Conservation (phyloP, 495 filamentous ascomycete species). For the Tuber calosporum region DNA sequence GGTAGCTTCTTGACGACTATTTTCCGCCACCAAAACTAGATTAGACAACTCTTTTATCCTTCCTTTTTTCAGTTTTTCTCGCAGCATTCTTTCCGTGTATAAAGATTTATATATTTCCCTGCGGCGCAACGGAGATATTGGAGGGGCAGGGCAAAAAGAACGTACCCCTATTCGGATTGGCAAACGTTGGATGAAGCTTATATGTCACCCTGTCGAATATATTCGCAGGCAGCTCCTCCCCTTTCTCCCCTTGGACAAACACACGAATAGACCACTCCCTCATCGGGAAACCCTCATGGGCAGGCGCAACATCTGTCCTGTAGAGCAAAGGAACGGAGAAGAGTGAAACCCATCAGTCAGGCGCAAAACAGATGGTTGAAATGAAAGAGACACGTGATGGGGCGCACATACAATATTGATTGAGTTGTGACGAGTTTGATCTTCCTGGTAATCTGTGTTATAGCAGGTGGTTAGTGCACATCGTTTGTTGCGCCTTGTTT, state of each 20-base stretch:
- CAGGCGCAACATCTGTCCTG: constrained; percentile 45
- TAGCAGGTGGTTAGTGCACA: not conserved
- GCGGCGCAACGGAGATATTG: not conserved
- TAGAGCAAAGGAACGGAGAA: constrained; percentile 11
- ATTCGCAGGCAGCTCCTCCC: constrained; percentile 65
- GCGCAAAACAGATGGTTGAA: constrained; percentile 19
- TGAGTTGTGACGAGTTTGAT: constrained; percentile 91
- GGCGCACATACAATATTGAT: constrained; percentile 62
- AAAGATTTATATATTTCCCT: constrained; percentile 1
- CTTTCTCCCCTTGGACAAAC: constrained; percentile 54
- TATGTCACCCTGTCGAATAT: constrained; percentile 88
- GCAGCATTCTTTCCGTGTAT: not conserved
- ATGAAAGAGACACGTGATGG: constrained; percentile 6
- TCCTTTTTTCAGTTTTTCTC: not conserved
- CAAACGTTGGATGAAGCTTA: constrained; percentile 88
- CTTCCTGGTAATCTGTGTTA: constrained; percentile 65
- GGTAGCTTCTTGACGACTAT: constrained; percentile 73
- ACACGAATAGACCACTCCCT: constrained; percentile 65
- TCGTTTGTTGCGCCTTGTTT: constrained; percentile 9
- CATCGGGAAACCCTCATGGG: constrained; percentile 86
- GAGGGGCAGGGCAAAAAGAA: constrained; percentile 23
- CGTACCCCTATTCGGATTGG: constrained; percentile 73
- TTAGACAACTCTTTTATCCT: not conserved
- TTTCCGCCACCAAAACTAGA: not conserved
- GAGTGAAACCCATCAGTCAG: constrained; percentile 14